phyloP scores from a whole-genome alignment of 164 flowering plant genomes.

The Dillenia turbinata region DNA sequence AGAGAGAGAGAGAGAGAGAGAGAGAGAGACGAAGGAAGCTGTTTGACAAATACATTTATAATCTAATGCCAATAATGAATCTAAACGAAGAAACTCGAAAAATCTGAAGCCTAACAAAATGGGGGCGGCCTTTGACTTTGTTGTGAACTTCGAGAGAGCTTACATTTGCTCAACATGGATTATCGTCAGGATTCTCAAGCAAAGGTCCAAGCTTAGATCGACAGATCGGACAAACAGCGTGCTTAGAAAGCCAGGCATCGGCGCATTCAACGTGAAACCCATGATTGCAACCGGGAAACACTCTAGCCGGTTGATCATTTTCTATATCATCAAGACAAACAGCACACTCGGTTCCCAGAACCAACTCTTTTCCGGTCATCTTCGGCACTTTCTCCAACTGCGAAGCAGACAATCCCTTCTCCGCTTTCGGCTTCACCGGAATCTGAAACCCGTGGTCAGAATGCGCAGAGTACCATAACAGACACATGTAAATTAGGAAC shows the following conservation, averaged over 20 bases:
- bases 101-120: no score
- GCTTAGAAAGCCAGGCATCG: conserved; percentile 56
- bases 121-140: no score
- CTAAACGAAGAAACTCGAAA: no score
- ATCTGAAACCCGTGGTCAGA: background rate
- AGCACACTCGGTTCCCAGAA: conserved; percentile 45
- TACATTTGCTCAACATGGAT: conserved; percentile 23
- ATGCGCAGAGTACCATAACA: conserved; percentile 38
- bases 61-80: no score
- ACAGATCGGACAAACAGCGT: conserved; percentile 56
- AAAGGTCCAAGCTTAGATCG: conserved; percentile 32
- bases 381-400: conserved; percentile 50
- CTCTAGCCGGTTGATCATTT: conserved; percentile 33
- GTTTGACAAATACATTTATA: no score
- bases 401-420: conserved; percentile 38
- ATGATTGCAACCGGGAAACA: conserved; percentile 56
- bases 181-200: conserved; percentile 16
- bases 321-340: conserved; percentile 58
- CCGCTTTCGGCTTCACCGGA: conserved; percentile 20
- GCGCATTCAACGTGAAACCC: conserved; percentile 59
- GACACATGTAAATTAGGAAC: conserved; percentile 48
- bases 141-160: background rate
- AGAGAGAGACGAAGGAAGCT: no score
- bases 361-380: conserved; percentile 37
- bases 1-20: no score